Evolutionary conservation across 805 yeast species (phyloP).

Genomic region (Wickerhamomyces bovis): DNA sequence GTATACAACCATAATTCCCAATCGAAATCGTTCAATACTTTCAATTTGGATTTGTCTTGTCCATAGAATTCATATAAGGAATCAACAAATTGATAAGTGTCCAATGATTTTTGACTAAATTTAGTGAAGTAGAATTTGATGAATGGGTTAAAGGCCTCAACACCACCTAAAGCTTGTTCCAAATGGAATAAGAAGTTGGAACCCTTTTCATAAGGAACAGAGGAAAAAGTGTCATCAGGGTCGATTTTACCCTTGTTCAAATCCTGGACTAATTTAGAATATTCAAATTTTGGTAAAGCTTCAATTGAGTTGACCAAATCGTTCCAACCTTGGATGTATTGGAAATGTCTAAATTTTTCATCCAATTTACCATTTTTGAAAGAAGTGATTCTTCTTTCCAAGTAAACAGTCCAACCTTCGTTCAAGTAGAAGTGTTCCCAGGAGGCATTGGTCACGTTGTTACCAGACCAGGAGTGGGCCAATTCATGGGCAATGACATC

Average conservation of each 20-base stretch:
- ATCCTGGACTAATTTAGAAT: constrained; percentile 64
- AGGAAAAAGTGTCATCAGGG: constrained; percentile 85
- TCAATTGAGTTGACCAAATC: constrained; percentile 63
- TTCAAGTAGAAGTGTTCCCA: constrained; percentile 95
- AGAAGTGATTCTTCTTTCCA: constrained; percentile 70
- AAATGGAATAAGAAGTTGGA: constrained; percentile 70
- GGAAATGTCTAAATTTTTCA: constrained; percentile 70
- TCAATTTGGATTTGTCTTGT: constrained; percentile 34
- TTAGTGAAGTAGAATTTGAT: constrained; percentile 70
- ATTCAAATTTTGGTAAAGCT: constrained; percentile 52
- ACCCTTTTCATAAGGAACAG: constrained; percentile 91
- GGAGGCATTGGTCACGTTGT: constrained; percentile 80
- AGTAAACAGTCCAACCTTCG: constrained; percentile 94
- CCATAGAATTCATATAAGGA: constrained; percentile 62
- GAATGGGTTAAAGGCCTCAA: constrained; percentile 65
- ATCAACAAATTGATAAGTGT: constrained; percentile 76
- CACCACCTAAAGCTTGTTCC: constrained; percentile 65
- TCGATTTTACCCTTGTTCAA: constrained; percentile 57
- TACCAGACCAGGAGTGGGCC: constrained; percentile 92
- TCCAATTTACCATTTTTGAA: constrained; percentile 50
- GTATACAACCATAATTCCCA: constrained; percentile 81
- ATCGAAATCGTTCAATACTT: constrained; percentile 60
- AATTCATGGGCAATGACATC: constrained; percentile 91
- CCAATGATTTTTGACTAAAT: constrained; percentile 66
- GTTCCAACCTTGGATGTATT: constrained; percentile 85